A percentile compares a stretch with the other conserved stretches of the same genome.
Conservation (phyloP, 164 flowering plant species). For the Aristolochia californica region DNA sequence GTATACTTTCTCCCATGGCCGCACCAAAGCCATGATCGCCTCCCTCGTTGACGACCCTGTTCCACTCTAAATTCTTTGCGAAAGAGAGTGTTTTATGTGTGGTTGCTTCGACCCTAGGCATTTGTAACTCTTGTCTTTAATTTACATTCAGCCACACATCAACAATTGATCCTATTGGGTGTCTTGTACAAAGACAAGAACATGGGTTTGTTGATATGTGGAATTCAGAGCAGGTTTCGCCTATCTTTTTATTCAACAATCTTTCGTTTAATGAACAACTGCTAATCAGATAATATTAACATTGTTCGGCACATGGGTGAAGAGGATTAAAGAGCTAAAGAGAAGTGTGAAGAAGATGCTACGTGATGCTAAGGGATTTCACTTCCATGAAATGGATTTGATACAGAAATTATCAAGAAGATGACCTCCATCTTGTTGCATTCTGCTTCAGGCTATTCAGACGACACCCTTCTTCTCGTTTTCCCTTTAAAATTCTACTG, state of each 20-base stretch:
- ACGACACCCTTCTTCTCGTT: neutral
- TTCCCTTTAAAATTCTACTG: neutral
- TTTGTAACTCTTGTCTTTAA: too few species aligned
- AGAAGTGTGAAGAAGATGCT: slow-evolving; percentile 3
- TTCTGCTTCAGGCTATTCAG: slow-evolving; percentile 8
- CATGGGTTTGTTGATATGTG: too few species aligned
- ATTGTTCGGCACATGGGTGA: neutral
- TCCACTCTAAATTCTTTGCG: slow-evolving; percentile 3
- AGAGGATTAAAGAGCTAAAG: slow-evolving; percentile 1
- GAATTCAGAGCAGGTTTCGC: too few species aligned
- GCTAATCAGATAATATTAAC: too few species aligned
- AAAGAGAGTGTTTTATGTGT: too few species aligned
- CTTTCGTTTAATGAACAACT: too few species aligned
- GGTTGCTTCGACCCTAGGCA: too few species aligned
- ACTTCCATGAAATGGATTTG: slow-evolving; percentile 1
- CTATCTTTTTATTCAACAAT: too few species aligned
- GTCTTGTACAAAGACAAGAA: too few species aligned
- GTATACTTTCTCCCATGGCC: slow-evolving; percentile 11
- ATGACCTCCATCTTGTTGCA: slow-evolving; percentile 3
- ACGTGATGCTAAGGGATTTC: neutral
- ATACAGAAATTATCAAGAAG: neutral
- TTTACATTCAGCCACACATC: too few species aligned
- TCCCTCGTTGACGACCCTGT: slow-evolving; percentile 13
- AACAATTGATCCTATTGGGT: too few species aligned
- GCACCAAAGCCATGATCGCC: slow-evolving; percentile 3